Evolutionary conservation across 495 filamentous ascomycete species (phyloP).

Genomic region (Neurospora intermedia): DNA sequence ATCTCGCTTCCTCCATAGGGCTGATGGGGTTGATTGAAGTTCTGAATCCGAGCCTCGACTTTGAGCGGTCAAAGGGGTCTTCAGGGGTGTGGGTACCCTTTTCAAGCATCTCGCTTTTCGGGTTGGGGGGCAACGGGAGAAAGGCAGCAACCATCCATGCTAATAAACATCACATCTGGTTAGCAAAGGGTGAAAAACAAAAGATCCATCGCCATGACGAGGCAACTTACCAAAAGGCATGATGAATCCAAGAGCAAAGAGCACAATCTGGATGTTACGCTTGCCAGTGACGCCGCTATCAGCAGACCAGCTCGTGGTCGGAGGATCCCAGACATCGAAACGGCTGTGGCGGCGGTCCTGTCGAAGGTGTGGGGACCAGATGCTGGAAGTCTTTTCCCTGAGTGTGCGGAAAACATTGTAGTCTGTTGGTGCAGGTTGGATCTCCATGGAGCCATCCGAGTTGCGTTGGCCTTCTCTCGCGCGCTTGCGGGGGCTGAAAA

Average conservation of each 20-base stretch:
- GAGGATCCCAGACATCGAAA: conserved; percentile 55
- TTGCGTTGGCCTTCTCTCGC: conserved; percentile 25
- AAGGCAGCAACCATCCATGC: conserved; percentile 83
- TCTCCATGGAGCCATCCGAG: conserved; percentile 22
- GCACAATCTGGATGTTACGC: conserved; percentile 69
- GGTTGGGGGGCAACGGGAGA: conserved; percentile 60
- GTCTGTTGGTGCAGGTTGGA: conserved; percentile 17
- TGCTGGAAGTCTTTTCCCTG: conserved; percentile 41
- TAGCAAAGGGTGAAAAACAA: not conserved
- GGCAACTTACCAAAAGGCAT: conserved; percentile 60
- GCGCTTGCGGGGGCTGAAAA: conserved; percentile 43
- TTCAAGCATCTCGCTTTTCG: conserved; percentile 34
- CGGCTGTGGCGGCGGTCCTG: conserved; percentile 47
- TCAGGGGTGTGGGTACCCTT: conserved; percentile 12
- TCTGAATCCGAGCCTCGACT: conserved; percentile 31
- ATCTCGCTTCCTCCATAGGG: conserved; percentile 47
- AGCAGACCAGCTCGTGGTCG: conserved; percentile 54
- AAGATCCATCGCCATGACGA: not conserved
- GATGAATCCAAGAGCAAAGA: conserved; percentile 84
- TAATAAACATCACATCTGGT: conserved; percentile 12
- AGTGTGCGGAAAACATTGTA: conserved; percentile 18
- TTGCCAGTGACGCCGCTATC: conserved; percentile 49
- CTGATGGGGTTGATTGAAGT: conserved; percentile 15
- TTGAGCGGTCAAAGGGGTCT: conserved; percentile 19
- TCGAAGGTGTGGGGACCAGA: conserved; percentile 68